Evolutionary conservation across 2,329 filamentous ascomycete species (phyloP).

Genomic region (Juglanconis sp.): DNA sequence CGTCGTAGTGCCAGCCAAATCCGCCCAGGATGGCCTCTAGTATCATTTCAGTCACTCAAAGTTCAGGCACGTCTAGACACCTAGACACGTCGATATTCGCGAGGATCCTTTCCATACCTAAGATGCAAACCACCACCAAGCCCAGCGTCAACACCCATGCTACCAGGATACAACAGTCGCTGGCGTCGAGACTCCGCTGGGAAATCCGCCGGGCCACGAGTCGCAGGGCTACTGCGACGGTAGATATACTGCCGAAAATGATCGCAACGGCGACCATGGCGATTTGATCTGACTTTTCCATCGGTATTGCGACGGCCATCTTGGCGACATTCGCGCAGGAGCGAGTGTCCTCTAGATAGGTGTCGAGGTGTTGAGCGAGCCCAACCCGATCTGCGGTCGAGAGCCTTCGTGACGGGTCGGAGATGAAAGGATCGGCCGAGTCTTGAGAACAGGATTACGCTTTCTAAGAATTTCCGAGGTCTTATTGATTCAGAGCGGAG

Average conservation of each 20-base stretch:
- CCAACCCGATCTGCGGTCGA: not conserved
- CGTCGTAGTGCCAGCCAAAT: conserved; percentile 21
- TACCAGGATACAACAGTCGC: conserved; percentile 24
- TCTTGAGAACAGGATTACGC: not conserved
- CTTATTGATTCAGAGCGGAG: not conserved
- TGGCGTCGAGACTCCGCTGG: conserved; percentile 22
- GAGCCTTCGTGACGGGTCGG: not conserved
- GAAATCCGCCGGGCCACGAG: conserved; percentile 22
- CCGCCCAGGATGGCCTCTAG: conserved; percentile 22
- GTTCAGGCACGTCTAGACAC: not conserved
- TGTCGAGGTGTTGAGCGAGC: not conserved
- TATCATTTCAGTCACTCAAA: conserved; percentile 3
- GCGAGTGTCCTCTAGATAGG: not conserved
- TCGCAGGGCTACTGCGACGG: conserved; percentile 21
- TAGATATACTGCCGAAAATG: conserved; percentile 21
- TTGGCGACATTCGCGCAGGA: not conserved
- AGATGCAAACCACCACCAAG: conserved; percentile 13
- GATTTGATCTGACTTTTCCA: conserved; percentile 21
- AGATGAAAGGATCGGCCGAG: not conserved
- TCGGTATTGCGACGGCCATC: conserved; percentile 23
- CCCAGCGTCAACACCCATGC: conserved; percentile 17
- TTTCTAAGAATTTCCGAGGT: not conserved
- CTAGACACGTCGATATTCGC: not conserved
- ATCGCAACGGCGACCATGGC: conserved; percentile 15
- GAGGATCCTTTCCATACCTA: not conserved